Base-by-base conservation (phyloP, 306 rosid species). In the Arachis hypogaea region DNA sequence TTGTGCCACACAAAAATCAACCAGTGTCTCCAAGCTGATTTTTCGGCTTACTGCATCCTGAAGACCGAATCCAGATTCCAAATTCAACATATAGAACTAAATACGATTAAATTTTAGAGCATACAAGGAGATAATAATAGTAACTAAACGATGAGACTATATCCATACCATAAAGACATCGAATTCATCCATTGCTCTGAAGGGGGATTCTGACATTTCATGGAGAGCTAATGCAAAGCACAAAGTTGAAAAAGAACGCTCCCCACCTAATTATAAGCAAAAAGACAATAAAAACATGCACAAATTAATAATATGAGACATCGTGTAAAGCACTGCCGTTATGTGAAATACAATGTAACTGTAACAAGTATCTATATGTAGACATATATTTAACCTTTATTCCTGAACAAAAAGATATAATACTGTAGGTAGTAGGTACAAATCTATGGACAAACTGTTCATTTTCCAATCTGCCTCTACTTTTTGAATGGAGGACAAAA, bases 141-240 rank as follows among this genome's bases (percentile, higher is more conserved):
- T 45, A 52, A 69, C 52, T 10, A 10, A 51, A 14, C 57, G 45
- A 40, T 61, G 52, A 59, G 59, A n/a, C 72, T 58, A 70, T 46
- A 41, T 9, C 9, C 68, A 38, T 83, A 93, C 98, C 98, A 93
- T 93, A 68, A 89, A 93, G 75, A 93, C 98, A 75, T 93, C 98
- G 78, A 93, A 93, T 83, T 93, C 98, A 73, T 93, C 98, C 96
- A 93, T 93, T 14, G 98, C 97, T 61, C 97, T 86, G 73, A 93
- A 93, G 43, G 98, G 94, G 49, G 98, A 87, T 76, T 93, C 98
- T 12, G 94, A 91, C 98, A 93, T 89, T 66, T 86, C 92, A 82
- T 93, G 98, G 72, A 93, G 96, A 42, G 98, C 96, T 70, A 93
- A 81, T 4, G 96, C 73, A 76, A 93, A 93, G 86, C 98, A 93